Evolutionary conservation across 306 rosid species (phyloP), one percentile per base, ranked within the genome.

Genomic region (Quercus parvula): DNA sequence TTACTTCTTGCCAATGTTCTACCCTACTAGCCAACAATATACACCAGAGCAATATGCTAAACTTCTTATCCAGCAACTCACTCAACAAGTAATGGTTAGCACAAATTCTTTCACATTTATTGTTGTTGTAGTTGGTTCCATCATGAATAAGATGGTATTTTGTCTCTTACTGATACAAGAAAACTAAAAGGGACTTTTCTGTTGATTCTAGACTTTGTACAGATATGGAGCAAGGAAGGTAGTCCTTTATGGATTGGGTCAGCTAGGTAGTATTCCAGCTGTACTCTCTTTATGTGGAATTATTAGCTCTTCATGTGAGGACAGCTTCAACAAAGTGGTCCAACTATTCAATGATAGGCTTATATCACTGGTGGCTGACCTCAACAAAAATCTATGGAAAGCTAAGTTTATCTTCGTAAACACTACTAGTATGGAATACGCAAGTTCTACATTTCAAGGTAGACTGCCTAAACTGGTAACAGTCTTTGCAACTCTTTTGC

Each of bases 211-310:
- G 85, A 41, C 64, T 17, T 57, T 77, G 33, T 74, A 83, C 77
- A 35, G 30, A 0, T 33, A 14, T 7, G 83, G 86, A 56, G 86
- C 86, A 56, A 74, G 86, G 35, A 83, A 83, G 71, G 27, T 83
- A 2, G 82, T 5, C 10, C 1, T 74, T 4, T 56, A 38, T 8
- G 86, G 79, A n/a, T 1, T 78, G n/a, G 80, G 77, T 3, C 4
- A 2, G 8, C 5, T 75, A 3, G 83, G 86, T 3, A 28, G 51
- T 9, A 33, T 11, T 67, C 2, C 35, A 18, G 1, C 4, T 22
- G 0, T 1, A 33, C 15, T 1, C 7, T 1, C 51, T 35, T 1
- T 5, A 8, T 67, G 49, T 19, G 52, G 27, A 33, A 19, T 3
- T 33, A 19, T 18, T 19, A 24, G 54, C 54, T 12, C 51, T 19